Evolutionary conservation across 495 filamentous ascomycete species (phyloP).

Genomic region (Parachaetomium inaequale): DNA sequence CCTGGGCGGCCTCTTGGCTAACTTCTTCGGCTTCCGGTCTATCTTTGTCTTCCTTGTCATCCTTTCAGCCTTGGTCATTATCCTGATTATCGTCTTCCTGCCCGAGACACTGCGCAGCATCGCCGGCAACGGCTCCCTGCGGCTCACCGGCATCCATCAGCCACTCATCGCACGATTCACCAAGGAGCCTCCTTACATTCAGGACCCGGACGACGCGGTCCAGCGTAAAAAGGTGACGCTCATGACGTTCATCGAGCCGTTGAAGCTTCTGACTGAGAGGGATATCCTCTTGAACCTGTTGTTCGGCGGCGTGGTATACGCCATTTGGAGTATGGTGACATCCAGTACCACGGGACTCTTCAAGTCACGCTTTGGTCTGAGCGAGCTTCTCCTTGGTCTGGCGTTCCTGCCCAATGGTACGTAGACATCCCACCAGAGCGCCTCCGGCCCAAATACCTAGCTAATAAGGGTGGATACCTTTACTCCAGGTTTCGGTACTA

Average conservation of each 20-base stretch:
- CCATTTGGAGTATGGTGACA: background rate
- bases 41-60: background rate
- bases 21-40: background rate
- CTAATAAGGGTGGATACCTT: background rate
- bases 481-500: background rate
- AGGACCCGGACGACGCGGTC: background rate
- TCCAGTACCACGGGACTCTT: background rate
- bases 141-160: background rate
- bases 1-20: background rate
- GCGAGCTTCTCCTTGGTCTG: background rate
- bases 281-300: background rate
- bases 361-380: background rate
- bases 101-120: slow-evolving; percentile 1
- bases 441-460: background rate
- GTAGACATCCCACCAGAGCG: background rate
- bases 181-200: background rate
- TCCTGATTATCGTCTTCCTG: background rate
- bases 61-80: background rate
- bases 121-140: background rate
- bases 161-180: background rate
- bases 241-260: background rate
- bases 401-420: background rate
- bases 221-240: background rate
- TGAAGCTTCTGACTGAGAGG: background rate
- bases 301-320: background rate